phyloP scores from a whole-genome alignment of 139 green algal species.

The Chlorella vulgaris region DNA sequence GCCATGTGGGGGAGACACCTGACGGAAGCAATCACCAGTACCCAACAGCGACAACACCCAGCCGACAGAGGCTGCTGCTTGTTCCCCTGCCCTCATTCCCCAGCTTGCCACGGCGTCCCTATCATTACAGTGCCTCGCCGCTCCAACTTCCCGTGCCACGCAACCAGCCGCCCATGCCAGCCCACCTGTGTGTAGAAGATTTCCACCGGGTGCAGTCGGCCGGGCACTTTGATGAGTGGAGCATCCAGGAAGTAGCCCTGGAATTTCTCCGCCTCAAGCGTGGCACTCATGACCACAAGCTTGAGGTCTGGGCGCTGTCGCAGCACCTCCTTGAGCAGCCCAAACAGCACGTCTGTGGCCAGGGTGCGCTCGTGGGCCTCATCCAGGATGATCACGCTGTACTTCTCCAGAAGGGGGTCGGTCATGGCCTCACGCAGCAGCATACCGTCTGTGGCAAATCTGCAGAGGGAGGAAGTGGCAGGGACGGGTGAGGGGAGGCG shows the following conservation, averaged over 20 bases:
- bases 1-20: too few species aligned
- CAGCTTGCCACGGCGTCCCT: too few species aligned
- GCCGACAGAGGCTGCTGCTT: too few species aligned
- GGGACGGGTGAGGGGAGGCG: neutral
- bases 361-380: conserved; percentile 90
- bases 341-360: conserved; percentile 88
- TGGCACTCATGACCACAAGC: conserved; percentile 99
- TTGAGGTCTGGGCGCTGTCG: conserved; percentile 92
- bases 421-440: conserved; percentile 93
- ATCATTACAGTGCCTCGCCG: too few species aligned
- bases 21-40: too few species aligned
- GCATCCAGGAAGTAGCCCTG: conserved; percentile 96
- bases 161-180: too few species aligned
- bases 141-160: too few species aligned
- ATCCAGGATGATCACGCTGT: conserved; percentile 87
- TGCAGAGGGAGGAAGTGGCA: conserved; percentile 28
- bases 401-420: conserved; percentile 82
- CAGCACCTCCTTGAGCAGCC: conserved; percentile 89
- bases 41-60: too few species aligned
- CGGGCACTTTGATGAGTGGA: conserved; percentile 98
- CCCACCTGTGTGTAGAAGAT: conserved; percentile 97
- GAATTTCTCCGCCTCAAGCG: conserved; percentile 99
- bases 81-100: too few species aligned
- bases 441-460: conserved; percentile 98
- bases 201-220: conserved; percentile 96